Conservation (phyloP, 345 rosid genomes). For the Salix arbutifolia region DNA sequence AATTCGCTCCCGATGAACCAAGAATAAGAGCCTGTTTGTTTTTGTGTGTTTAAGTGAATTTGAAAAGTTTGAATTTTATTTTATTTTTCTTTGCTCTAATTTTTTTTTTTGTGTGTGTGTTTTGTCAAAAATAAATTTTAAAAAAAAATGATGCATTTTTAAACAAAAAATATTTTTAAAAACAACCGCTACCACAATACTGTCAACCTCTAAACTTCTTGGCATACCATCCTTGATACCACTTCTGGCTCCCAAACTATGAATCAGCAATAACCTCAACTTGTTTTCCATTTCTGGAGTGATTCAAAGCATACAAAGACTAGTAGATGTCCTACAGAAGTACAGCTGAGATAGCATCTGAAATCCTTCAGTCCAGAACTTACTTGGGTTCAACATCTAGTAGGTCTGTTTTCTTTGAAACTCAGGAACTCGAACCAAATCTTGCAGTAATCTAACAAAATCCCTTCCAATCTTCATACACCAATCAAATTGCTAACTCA, state of each 20-base stretch:
- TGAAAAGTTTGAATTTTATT: too few species aligned
- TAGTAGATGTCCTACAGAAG: constrained; percentile 49
- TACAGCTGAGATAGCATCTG: constrained; percentile 43
- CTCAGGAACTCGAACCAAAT: constrained; percentile 62
- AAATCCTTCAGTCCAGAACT: constrained; percentile 35
- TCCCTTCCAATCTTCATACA: constrained; percentile 74
- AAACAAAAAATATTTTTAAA: too few species aligned
- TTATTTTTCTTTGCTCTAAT: too few species aligned
- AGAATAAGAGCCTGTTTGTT: constrained; percentile 8
- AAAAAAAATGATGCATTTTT: too few species aligned
- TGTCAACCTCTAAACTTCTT: constrained; percentile 34
- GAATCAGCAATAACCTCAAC: constrained; percentile 59
- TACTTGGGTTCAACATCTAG: constrained; percentile 42
- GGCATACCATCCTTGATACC: constrained; percentile 67
- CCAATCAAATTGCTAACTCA: constrained; percentile 54
- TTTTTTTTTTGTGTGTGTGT: too few species aligned
- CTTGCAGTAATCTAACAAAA: constrained; percentile 63
- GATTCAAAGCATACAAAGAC: constrained; percentile 57
- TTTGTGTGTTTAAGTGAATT: too few species aligned
- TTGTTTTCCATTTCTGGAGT: constrained; percentile 69
- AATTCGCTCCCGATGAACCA: constrained; percentile 48
- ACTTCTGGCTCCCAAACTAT: constrained; percentile 65
- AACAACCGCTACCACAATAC: too few species aligned
- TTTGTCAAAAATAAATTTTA: too few species aligned
- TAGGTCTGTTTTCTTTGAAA: constrained; percentile 57